Percentiles rank a stretch among this genome's conserved stretches.
phyloP scores from a whole-genome alignment of 1,284 basidiomycete genomes.

The Prillingera fragicola region DNA sequence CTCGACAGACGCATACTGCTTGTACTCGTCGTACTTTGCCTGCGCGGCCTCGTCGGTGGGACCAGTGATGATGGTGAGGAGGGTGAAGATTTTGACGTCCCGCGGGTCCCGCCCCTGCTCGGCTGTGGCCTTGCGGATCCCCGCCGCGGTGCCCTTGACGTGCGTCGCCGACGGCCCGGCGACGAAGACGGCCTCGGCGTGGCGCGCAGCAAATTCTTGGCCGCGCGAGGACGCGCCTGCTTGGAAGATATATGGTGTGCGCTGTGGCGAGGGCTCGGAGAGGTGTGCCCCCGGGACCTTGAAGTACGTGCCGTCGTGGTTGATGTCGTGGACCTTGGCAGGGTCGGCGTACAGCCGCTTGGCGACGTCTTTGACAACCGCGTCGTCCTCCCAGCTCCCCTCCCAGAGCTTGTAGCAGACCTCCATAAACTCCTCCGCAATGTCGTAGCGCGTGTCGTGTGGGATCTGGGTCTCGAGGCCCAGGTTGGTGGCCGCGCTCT shows the following conservation, averaged over 20 bases:
- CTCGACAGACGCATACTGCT: conserved; percentile 28
- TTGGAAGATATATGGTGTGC: conserved; percentile 43
- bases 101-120: conserved; percentile 32
- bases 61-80: conserved; percentile 20
- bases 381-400: conserved; percentile 43
- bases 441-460: conserved; percentile 27
- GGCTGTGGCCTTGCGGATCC: conserved; percentile 18
- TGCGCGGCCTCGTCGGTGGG: conserved; percentile 38
- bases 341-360: conserved; percentile 33
- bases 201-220: conserved; percentile 39
- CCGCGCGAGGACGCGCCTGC: conserved; percentile 39
- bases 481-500: conserved; percentile 39
- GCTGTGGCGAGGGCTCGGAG: conserved; percentile 39
- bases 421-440: conserved; percentile 21
- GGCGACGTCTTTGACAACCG: conserved; percentile 27
- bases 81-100: conserved; percentile 36
- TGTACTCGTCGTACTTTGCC: conserved; percentile 32
- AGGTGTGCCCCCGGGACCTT: conserved; percentile 40
- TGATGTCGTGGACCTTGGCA: conserved; percentile 32
- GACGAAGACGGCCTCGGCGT: conserved; percentile 46
- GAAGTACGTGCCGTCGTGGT: conserved; percentile 41
- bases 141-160: conserved; percentile 1
- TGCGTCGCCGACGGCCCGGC: conserved; percentile 8
- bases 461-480: conserved; percentile 20
- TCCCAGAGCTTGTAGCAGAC: conserved; percentile 48